A percentile compares a stretch with the other conserved stretches of the same genome.
These are phyloP conservation scores for Xerocomellus dryophilus DNA, from an alignment of 768 basidiomycete species.

Conservation along the genomic window DNA sequence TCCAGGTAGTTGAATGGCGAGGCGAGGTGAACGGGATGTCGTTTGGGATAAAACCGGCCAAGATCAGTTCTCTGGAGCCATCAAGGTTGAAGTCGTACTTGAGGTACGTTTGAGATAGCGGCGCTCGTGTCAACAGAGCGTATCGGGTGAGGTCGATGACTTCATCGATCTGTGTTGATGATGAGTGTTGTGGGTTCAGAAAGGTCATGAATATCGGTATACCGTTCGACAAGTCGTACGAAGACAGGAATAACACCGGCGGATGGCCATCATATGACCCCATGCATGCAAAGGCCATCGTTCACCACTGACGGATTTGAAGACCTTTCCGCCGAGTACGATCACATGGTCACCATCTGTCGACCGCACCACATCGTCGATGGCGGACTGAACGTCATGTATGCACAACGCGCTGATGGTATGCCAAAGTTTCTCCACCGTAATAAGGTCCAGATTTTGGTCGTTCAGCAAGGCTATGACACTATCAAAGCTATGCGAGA, in stretches of 20 bases:
- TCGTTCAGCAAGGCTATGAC: conserved; percentile 32
- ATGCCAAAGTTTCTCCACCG: conserved; percentile 35
- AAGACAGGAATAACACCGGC: conserved; percentile 33
- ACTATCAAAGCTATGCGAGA: conserved; percentile 33
- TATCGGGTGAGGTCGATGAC: conserved; percentile 32
- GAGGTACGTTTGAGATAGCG: conserved; percentile 17
- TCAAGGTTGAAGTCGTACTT: conserved; percentile 25
- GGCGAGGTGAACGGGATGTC: conserved; percentile 21
- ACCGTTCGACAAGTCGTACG: conserved; percentile 33
- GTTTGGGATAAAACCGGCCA: conserved; percentile 33
- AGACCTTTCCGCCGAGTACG: conserved; percentile 36
- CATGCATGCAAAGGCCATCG: conserved; percentile 36
- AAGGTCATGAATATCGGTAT: background rate
- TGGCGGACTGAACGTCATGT: conserved; percentile 29
- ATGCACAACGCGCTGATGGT: conserved; percentile 26
- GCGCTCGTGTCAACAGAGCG: conserved; percentile 17
- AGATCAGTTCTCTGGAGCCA: conserved; percentile 25
- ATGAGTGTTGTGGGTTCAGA: background rate
- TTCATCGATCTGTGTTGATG: conserved; percentile 26
- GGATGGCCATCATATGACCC: conserved; percentile 33
- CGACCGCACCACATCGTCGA: conserved; percentile 34
- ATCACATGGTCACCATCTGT: conserved; percentile 27
- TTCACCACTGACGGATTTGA: conserved; percentile 27
- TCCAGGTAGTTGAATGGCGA: conserved; percentile 24
- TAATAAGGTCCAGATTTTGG: conserved; percentile 28